phyloP scores from a whole-genome alignment of 2,329 filamentous ascomycete species.

The Aaosphaeria pasadenensis region DNA sequence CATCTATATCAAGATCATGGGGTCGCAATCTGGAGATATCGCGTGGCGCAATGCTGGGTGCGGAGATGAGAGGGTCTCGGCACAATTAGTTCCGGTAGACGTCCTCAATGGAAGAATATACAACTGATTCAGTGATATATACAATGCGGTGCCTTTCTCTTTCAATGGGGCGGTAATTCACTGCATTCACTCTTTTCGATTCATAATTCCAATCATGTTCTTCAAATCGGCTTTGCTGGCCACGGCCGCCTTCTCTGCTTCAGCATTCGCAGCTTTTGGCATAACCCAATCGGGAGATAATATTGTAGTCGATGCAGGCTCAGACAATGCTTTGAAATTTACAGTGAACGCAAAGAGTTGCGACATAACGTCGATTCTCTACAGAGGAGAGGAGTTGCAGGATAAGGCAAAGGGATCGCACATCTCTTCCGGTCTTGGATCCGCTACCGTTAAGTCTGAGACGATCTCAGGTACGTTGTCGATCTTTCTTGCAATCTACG shows the following conservation, averaged over 20 bases:
- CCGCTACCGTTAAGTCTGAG: conserved; percentile 51
- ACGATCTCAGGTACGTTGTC: conserved; percentile 24
- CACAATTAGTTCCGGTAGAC: no score
- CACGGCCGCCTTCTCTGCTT: conserved; percentile 21
- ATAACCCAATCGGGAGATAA: conserved; percentile 27
- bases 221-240: conserved; percentile 21
- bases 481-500: neutral
- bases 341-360: conserved; percentile 49
- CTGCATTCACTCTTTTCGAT: neutral
- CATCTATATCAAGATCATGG: no score
- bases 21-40: no score
- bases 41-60: no score
- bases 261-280: conserved; percentile 34
- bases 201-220: conserved; percentile 16
- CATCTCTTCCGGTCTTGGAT: conserved; percentile 58
- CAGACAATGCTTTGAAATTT: conserved; percentile 28
- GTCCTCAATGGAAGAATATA: no score
- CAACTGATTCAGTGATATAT: no score
- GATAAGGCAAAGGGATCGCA: conserved; percentile 53
- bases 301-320: conserved; percentile 34
- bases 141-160: no score
- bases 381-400: conserved; percentile 59
- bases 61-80: no score
- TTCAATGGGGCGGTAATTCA: no score
- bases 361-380: conserved; percentile 63